Evolutionary conservation across 768 basidiomycete genomes (phyloP).

Genomic region (Lanmaoa rubissima): DNA sequence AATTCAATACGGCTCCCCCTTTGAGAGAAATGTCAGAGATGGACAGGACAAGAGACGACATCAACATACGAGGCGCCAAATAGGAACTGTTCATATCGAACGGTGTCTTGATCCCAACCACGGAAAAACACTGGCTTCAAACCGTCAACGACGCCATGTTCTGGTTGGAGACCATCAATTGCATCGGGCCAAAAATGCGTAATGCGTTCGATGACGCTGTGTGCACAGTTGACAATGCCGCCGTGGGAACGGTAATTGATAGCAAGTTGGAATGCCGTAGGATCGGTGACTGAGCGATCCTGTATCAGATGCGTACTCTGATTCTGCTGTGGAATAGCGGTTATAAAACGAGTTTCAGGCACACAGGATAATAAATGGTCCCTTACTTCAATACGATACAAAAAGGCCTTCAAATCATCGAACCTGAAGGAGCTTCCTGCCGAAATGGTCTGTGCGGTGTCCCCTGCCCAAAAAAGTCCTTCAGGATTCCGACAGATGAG

Average conservation of each 20-base stretch:
- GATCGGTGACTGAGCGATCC: slow-evolving; percentile 22
- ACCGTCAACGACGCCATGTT: slow-evolving; percentile 54
- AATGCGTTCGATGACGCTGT: slow-evolving; percentile 62
- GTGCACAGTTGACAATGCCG: slow-evolving; percentile 73
- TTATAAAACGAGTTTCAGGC: not conserved
- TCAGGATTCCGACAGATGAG: slow-evolving; percentile 60
- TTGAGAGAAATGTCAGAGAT: slow-evolving; percentile 9
- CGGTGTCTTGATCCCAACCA: slow-evolving; percentile 43
- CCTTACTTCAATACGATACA: slow-evolving; percentile 59
- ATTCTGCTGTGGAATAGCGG: slow-evolving; percentile 19
- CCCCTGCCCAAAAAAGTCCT: slow-evolving; percentile 77
- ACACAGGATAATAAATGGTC: not conserved
- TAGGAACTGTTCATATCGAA: slow-evolving; percentile 54
- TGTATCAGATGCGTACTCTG: slow-evolving; percentile 11
- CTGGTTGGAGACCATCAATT: slow-evolving; percentile 57
- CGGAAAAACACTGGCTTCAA: slow-evolving; percentile 57
- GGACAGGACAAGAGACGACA: not conserved
- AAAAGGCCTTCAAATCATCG: slow-evolving; percentile 65
- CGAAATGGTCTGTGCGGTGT: slow-evolving; percentile 77
- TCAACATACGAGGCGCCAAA: slow-evolving; percentile 45
- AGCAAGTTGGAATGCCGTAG: slow-evolving; percentile 52
- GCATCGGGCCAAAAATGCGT: slow-evolving; percentile 59
- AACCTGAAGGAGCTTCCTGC: slow-evolving; percentile 72
- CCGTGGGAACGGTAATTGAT: slow-evolving; percentile 71
- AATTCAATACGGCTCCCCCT: slow-evolving; percentile 54